Base-by-base conservation (phyloP, 306 rosid genomes). In the Trifolium repens region DNA sequence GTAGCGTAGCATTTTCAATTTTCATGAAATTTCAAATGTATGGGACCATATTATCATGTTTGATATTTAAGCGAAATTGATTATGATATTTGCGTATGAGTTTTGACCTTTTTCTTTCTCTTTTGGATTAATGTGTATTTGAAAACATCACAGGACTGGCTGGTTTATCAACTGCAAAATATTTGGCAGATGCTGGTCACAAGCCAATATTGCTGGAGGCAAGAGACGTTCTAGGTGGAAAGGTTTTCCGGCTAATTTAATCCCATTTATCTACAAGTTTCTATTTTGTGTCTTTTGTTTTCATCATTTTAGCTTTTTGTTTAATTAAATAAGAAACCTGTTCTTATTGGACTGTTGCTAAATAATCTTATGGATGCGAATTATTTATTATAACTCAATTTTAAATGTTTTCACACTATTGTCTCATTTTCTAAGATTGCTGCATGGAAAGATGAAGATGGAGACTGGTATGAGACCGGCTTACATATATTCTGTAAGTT, bases 391-490 rank as follows among this genome's bases (percentile, higher is more conserved):
- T 65, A 44, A 19, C 32, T 34, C 44, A 57, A 43, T 44, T 78
- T 67, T 24, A 63, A 60, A 40, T 66, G 13, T 72, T 24, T 77
- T 65, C 78, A 64, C 62, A 53, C 72, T 44, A 47, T 73, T 37
- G 39, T 69, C 34, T 11, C 75, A 24, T 81, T 74, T 79, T 72
- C 77, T 13, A 80, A 94, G 98, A 85, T 94, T 79, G 98, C 97
- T 69, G 98, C 98, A 8, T 94, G 98, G 98, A 87, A 94, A 90
- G 98, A 94, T 84, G 72, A 90, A 9, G 96, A 91, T 78, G 98
- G 98, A 78, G 98, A 94, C 71, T 91, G 97, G 97, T 94, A 90
- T 16, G 98, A 94, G 84, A 94, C 98, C 16, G 98, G 98, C 76
- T 87, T 94, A 39, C 98, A 94, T 79, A 94, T 94, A 80, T 94